phyloP scores from a whole-genome alignment of 2,329 filamentous ascomycete genomes.

The Pseudogymnoascus sp. region DNA sequence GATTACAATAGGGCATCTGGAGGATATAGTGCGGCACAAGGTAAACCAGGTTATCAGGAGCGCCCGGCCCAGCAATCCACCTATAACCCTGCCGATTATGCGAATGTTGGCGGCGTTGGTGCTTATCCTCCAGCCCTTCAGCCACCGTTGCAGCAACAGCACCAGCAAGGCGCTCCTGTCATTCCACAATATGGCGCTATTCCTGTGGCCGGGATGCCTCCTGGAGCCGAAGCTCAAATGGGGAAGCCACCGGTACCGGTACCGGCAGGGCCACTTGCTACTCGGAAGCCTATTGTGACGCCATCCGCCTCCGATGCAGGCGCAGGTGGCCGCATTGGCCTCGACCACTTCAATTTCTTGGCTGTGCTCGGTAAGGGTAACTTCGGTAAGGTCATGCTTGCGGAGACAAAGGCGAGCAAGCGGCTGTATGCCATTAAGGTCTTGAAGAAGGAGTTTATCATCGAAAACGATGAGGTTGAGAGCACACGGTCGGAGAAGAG shows the following conservation, averaged over 20 bases:
- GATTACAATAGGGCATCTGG: constrained; percentile 23
- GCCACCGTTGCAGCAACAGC: constrained; percentile 32
- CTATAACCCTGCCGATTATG: constrained; percentile 75
- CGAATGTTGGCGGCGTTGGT: constrained; percentile 50
- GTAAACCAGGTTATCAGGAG: constrained; percentile 18
- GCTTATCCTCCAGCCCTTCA: constrained; percentile 38
- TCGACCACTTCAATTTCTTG: constrained; percentile 99
- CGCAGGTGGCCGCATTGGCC: constrained; percentile 76
- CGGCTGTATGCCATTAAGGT: constrained; percentile 98
- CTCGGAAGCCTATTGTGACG: constrained; percentile 45
- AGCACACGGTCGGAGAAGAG: constrained; percentile 96
- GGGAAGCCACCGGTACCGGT: constrained; percentile 22
- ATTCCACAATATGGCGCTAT: constrained; percentile 21
- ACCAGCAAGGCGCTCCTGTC: constrained; percentile 18
- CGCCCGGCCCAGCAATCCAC: constrained; percentile 47
- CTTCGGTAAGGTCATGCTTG: constrained; percentile 99
- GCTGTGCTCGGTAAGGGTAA: constrained; percentile 98
- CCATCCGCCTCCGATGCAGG: constrained; percentile 66
- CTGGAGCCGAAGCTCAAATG: constrained; percentile 15
- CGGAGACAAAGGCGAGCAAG: constrained; percentile 87
- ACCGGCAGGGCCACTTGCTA: constrained; percentile 28
- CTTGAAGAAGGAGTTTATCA: constrained; percentile 99
- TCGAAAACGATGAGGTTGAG: constrained; percentile 98
- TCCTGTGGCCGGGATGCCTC: constrained; percentile 10
- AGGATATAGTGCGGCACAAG: constrained; percentile 17